Evolutionary conservation across 352 stramenopile species (phyloP).

Genomic region (Pythium brachiatum): DNA sequence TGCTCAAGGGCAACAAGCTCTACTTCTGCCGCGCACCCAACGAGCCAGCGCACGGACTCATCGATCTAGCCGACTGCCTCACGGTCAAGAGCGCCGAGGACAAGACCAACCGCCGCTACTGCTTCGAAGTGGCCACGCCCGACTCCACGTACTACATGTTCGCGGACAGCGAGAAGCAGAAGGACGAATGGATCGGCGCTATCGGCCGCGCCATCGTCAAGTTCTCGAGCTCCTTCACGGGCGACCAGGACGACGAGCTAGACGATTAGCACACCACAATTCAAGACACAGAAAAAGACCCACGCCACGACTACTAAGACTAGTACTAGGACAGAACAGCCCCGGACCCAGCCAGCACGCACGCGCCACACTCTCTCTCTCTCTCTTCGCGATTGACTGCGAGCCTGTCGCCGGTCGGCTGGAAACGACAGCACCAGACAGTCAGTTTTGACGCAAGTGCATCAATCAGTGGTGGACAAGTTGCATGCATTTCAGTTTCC

Average conservation of each 20-base stretch:
- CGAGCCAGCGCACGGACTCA: conserved; percentile 84
- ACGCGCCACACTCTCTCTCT: no score
- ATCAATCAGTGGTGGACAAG: not conserved
- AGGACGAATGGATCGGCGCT: conserved; percentile 93
- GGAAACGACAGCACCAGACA: no score
- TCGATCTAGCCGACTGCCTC: conserved; percentile 87
- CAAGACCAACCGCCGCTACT: conserved; percentile 91
- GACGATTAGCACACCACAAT: conserved; percentile 8
- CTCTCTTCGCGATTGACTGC: no score
- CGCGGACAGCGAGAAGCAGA: conserved; percentile 89
- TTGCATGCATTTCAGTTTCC: not conserved
- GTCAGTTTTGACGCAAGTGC: not conserved
- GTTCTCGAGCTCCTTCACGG: conserved; percentile 95
- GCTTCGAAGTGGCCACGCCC: conserved; percentile 88
- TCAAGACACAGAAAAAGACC: no score
- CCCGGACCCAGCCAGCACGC: no score
- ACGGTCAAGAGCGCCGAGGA: conserved; percentile 91
- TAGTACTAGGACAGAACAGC: no score
- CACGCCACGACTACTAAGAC: no score
- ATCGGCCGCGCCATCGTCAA: conserved; percentile 97
- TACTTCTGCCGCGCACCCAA: conserved; percentile 82
- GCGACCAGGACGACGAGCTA: conserved; percentile 82
- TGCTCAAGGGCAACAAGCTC: conserved; percentile 90
- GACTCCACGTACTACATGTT: conserved; percentile 92
- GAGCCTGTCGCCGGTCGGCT: no score